Conservation (phyloP, 2,329 filamentous ascomycete species). For the Mollisia scopiformis region DNA sequence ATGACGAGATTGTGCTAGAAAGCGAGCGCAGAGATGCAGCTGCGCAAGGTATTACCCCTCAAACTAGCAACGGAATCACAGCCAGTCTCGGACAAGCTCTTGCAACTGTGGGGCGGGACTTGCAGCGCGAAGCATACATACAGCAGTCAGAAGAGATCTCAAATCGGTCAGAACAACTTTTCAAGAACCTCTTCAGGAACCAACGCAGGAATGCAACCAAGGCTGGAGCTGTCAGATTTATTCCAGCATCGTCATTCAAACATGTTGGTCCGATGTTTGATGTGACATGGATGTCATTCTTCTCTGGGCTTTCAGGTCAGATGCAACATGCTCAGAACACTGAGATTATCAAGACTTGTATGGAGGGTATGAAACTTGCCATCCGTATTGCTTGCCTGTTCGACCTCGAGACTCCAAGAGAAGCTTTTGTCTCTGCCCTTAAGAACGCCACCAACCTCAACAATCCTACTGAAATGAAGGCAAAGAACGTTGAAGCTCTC, state of each 20-base stretch:
- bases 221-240: conserved; percentile 70
- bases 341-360: conserved; percentile 87
- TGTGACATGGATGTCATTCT: conserved; percentile 98
- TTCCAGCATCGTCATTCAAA: conserved; percentile 89
- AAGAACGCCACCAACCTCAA: conserved; percentile 95
- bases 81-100: conserved; percentile 86
- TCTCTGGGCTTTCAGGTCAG: conserved; percentile 90
- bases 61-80: conserved; percentile 71
- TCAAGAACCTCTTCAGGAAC: conserved; percentile 89
- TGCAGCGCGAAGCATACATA: conserved; percentile 90
- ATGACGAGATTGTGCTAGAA: conserved; percentile 91
- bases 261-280: conserved; percentile 99
- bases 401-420: conserved; percentile 87
- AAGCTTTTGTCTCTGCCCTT: conserved; percentile 91
- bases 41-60: conserved; percentile 66
- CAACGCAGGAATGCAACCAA: conserved; percentile 81
- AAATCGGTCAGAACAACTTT: conserved; percentile 75
- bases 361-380: conserved; percentile 93
- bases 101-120: conserved; percentile 86
- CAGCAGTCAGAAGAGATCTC: conserved; percentile 95
- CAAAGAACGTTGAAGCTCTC: conserved; percentile 94
- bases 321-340: conserved; percentile 93
- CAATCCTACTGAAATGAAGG: conserved; percentile 91
- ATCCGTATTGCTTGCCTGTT: conserved; percentile 94
- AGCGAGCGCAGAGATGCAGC: conserved; percentile 91